Evolutionary conservation across 2,329 filamentous ascomycete genomes (phyloP).

Genomic region (Fusarium dimerum): DNA sequence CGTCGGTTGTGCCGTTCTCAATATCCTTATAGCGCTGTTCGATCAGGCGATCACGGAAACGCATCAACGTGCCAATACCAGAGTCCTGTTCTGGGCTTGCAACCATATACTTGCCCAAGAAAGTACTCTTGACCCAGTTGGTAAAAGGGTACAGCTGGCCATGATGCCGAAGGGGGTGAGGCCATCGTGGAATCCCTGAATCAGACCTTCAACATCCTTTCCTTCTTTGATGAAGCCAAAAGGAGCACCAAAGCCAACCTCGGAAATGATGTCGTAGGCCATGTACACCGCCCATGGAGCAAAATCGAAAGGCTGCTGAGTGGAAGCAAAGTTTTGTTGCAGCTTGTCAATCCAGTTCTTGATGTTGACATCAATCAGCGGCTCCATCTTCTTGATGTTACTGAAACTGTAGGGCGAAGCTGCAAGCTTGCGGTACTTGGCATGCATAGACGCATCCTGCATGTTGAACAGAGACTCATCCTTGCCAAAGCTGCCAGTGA

Average conservation of each 20-base stretch:
- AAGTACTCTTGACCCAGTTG: constrained; percentile 18
- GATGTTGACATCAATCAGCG: constrained; percentile 53
- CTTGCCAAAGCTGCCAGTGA: constrained; percentile 57
- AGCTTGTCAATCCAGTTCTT: constrained; percentile 52
- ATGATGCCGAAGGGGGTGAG: constrained; percentile 35
- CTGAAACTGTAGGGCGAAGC: constrained; percentile 56
- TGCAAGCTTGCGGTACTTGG: constrained; percentile 53
- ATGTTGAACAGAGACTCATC: constrained; percentile 60
- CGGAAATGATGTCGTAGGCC: constrained; percentile 51
- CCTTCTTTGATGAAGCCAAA: constrained; percentile 49
- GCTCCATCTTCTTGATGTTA: constrained; percentile 61
- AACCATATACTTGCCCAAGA: constrained; percentile 22
- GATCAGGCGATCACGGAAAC: constrained; percentile 57
- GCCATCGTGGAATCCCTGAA: constrained; percentile 28
- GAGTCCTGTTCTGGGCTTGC: constrained; percentile 48
- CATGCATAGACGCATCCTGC: constrained; percentile 52
- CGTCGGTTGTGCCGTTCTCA: constrained; percentile 43
- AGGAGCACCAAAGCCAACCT: constrained; percentile 42
- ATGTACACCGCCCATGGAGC: constrained; percentile 34
- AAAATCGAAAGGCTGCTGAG: constrained; percentile 52
- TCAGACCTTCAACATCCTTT: constrained; percentile 45
- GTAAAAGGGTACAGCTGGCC: constrained; percentile 38
- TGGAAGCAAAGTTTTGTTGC: constrained; percentile 45
- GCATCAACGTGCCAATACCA: constrained; percentile 58
- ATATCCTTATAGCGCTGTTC: constrained; percentile 49